These are phyloP conservation scores for Zizania latifolia DNA, from an alignment of 176 grass and related monocot genomes.

Conservation along the genomic window DNA sequence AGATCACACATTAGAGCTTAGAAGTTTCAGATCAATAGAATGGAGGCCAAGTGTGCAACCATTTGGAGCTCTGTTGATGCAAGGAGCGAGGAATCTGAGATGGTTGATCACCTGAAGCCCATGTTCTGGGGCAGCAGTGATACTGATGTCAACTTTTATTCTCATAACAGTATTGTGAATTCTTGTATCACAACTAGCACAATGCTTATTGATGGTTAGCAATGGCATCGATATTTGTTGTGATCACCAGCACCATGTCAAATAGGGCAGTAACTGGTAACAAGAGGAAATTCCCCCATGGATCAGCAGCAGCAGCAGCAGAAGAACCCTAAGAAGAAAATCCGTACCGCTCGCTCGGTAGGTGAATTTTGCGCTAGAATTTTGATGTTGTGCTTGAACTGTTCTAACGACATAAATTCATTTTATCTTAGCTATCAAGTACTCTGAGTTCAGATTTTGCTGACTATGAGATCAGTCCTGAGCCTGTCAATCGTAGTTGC, in stretches of 20 bases:
- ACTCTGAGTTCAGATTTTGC: background rate
- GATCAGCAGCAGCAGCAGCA: slow-evolving; percentile 7
- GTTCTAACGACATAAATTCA: background rate
- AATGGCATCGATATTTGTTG: background rate
- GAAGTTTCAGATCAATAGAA: background rate
- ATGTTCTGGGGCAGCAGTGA: slow-evolving; percentile 36
- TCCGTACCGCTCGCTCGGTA: background rate
- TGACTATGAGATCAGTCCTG: background rate
- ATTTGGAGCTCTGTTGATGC: slow-evolving; percentile 3
- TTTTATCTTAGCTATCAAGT: background rate
- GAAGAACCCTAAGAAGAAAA: background rate
- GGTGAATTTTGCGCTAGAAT: background rate
- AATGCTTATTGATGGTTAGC: background rate
- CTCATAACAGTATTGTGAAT: slow-evolving; percentile 12
- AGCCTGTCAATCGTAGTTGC: background rate
- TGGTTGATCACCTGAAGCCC: slow-evolving; percentile 41
- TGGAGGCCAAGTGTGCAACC: slow-evolving; percentile 23
- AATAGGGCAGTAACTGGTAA: background rate
- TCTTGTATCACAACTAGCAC: slow-evolving; percentile 23
- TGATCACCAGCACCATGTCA: background rate
- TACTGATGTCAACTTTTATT: slow-evolving; percentile 14
- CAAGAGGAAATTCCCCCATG: slow-evolving; percentile 8
- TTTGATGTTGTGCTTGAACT: background rate
- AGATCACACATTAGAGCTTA: background rate
- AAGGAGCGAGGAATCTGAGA: slow-evolving; percentile 40